Evolutionary conservation across 257 asterid species (phyloP), one percentile per base, ranked within the genome.

Genomic region (Vinca minor): DNA sequence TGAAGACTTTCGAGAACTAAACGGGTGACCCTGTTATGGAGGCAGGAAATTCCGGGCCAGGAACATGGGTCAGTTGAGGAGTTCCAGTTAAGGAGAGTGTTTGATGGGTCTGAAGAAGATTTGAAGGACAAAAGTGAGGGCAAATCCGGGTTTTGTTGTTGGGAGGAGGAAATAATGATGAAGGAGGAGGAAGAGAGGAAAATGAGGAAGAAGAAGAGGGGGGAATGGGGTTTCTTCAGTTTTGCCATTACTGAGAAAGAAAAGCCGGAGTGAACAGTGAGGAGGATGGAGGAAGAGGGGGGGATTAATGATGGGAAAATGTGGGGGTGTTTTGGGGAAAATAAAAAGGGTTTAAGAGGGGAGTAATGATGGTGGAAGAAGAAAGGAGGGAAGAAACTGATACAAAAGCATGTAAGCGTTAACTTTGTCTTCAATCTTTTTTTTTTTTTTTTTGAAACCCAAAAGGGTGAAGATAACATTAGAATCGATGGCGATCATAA

Each of bases 41-140:
- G 47, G 73, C 98, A 91, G 3, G 88, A 83, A 58, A 91, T 71
- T 4, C 96, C 98, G 32, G 74, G 52, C 94, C 96, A 91, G 6
- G 69, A 56, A 82, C 98, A 91, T 45, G 85, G 91, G 73, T 79
- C 49, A 26, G 85, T 66, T 41, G 84, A 59, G 23, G 84, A 46
- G 79, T 76, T 81, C 96, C 96, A 88, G 49, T 82, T 46, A 31
- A 59, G 32, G 59, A 91, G 94, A 59, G 68, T 21, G 68, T 64
- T 78, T 1, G 76, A 41, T 0, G 80, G 71, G 79, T 86, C 96
- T 13, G 81, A 72, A 17, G 81, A 36, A 50, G 92, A 71, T 72
- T 88, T 91, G 75, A 91, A 83, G 38, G 72, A 74, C 60, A 85
- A 77, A 52, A 91, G 85, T 0, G 89, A 75, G 1, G 53, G 62